Percentiles rank a stretch among this genome's conserved stretches.
phyloP scores from a whole-genome alignment of 441 rosid genomes.

The Erodium trifolium region DNA sequence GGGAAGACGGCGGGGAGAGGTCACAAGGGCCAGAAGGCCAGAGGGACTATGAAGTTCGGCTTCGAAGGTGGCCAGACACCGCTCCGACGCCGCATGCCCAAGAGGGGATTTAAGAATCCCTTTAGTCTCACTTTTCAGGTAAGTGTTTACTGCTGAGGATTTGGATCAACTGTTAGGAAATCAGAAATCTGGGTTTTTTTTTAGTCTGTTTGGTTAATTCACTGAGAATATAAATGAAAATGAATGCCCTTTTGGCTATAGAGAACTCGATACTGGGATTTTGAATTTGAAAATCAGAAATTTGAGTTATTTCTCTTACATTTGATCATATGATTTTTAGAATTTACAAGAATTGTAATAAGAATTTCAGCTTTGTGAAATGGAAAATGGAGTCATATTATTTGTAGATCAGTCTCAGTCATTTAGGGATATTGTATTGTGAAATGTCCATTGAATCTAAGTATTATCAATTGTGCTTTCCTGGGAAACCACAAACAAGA shows the following conservation, averaged over 20 bases:
- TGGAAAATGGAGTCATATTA: background rate
- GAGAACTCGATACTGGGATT: too few relatives aligned
- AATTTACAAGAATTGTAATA: background rate
- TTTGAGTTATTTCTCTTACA: background rate
- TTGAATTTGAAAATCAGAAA: background rate
- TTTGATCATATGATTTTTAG: background rate
- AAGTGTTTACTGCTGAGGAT: too few relatives aligned
- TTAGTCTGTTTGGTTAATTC: too few relatives aligned
- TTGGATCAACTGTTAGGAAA: background rate
- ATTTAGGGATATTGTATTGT: too few relatives aligned
- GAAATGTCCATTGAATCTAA: too few relatives aligned
- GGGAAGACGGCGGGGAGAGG: constrained; percentile 94
- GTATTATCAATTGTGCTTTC: background rate
- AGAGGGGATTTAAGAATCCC: constrained; percentile 84
- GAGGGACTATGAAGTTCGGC: constrained; percentile 81
- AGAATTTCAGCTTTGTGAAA: too few relatives aligned
- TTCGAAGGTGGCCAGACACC: constrained; percentile 97
- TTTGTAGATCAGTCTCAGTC: too few relatives aligned
- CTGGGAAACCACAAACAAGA: background rate
- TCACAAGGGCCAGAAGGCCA: constrained; percentile 88
- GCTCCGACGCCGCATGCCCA: constrained; percentile 77
- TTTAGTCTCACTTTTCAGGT: background rate
- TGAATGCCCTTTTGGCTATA: too few relatives aligned
- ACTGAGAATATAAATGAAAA: too few relatives aligned
- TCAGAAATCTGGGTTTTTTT: background rate